Evolutionary conservation across 345 rosid species (phyloP).

Genomic region (Combretum micranthum): DNA sequence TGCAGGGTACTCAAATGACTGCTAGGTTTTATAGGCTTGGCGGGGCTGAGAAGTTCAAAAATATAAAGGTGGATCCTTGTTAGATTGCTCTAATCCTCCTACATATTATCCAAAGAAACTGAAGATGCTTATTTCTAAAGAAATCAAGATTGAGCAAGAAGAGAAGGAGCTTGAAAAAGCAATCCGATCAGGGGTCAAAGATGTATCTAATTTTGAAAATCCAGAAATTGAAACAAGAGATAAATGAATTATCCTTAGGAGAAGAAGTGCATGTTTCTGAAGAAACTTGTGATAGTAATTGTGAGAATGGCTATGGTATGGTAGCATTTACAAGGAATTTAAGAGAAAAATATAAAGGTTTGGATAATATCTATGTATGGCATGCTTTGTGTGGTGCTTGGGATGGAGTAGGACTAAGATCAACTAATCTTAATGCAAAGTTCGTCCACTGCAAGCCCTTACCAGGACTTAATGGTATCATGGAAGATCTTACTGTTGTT

Average conservation of each 20-base stretch:
- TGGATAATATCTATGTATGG: constrained; percentile 78
- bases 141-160: constrained; percentile 56
- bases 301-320: constrained; percentile 28
- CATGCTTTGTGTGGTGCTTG: constrained; percentile 91
- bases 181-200: constrained; percentile 26
- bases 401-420: constrained; percentile 74
- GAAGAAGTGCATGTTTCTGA: constrained; percentile 17
- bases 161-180: constrained; percentile 40
- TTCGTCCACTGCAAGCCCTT: constrained; percentile 36
- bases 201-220: constrained; percentile 30
- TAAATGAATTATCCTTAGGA: constrained; percentile 33
- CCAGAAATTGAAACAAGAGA: constrained; percentile 32
- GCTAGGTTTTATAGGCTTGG: constrained; percentile 58
- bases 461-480: constrained; percentile 50
- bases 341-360: constrained; percentile 45
- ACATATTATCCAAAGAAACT: constrained; percentile 50
- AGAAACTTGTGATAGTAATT: constrained; percentile 15
- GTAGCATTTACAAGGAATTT: constrained; percentile 58
- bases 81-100: constrained; percentile 27
- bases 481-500: constrained; percentile 75
- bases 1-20: constrained; percentile 87
- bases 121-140: constrained; percentile 66
- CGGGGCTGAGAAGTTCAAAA: constrained; percentile 62
- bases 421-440: constrained; percentile 42
- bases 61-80: constrained; percentile 50